Percentiles rank a stretch among this genome's conserved stretches.
Evolutionary conservation across 202 grass and related monocot species (phyloP).

Genomic region (Hordeum pubiflorum): DNA sequence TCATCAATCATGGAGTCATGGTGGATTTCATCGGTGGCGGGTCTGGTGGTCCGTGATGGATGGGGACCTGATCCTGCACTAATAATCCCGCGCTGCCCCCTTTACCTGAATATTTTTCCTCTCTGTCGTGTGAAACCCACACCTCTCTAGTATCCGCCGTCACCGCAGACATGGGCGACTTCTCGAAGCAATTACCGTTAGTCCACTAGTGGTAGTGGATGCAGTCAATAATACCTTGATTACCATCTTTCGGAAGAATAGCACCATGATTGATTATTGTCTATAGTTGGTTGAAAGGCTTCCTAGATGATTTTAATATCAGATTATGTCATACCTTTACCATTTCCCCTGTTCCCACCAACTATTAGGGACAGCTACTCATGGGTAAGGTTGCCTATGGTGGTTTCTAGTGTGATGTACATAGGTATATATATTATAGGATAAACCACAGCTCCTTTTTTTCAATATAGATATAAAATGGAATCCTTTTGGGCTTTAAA

Average conservation of each 20-base stretch:
- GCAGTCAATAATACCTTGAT: background rate
- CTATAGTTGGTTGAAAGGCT: too few species aligned
- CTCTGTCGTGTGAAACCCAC: slow-evolving; percentile 4
- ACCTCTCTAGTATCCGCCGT: background rate
- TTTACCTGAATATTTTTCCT: background rate
- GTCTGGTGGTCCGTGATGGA: background rate
- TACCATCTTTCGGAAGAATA: background rate
- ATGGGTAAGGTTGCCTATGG: background rate
- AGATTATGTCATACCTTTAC: background rate
- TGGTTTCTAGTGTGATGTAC: background rate
- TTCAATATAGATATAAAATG: too few species aligned
- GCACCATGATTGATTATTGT: background rate
- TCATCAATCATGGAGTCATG: background rate
- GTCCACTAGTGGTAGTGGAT: background rate
- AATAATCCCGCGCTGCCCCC: background rate
- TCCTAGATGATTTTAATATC: too few species aligned
- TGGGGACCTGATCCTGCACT: background rate
- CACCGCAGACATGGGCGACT: background rate
- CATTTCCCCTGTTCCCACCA: slow-evolving; percentile 9
- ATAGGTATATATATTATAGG: background rate
- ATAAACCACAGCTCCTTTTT: background rate
- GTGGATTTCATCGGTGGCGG: background rate
- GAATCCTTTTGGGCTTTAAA: background rate
- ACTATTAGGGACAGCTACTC: background rate
- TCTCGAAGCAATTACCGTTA: background rate